Base-by-base conservation (phyloP, 2,329 filamentous ascomycete genomes). In the Fusarium haematococcum region DNA sequence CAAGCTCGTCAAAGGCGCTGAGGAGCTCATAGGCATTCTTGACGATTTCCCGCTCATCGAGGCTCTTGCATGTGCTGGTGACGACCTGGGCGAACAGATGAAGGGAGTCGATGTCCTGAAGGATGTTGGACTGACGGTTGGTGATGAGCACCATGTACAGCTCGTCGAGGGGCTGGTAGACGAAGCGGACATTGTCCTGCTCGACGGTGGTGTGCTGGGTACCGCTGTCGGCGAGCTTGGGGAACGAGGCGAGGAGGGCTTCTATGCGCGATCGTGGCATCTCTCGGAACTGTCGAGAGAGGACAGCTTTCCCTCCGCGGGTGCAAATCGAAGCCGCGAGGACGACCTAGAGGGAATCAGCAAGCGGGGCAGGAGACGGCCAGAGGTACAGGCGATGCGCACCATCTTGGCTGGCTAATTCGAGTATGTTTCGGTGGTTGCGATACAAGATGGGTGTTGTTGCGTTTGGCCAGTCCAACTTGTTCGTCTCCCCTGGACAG, bases 131-230 rank as follows among this genome's bases (percentile, higher is more conserved):
- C 88, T 98, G 97, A 80, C 95, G 94, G 88, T 99, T 99, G 84
- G 97, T 99, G 85, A 99, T 98, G 81, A 99, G 91, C 76, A 99
- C 96, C 91, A 99, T 98, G 90, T 99, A 99, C 75, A 99, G 92
- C 88, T 99, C 97, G 86, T 99, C 97, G 75, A 99, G 90, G 70
- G 97, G 97, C 84, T 99, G 97, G 88, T 99, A 99, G 68, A 99
- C 97, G 83, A 98, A 99, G 86, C 97, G 96, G 81, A 99, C 97
- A 87, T 98, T 98, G 87, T 99, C 97, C 86, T 98, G 95, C 86
- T 99, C 97, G 80, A 98, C 95, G 7, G 94, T 99, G 32, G 97
- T 99, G 85, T 99, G 97, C 85, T 99, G 97, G 62, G 95, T 98
- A 71, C 95, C 94, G 73, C 94, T 95, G 84, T 98, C 95, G 80